These are phyloP conservation scores for Candida frijolesensis DNA, from an alignment of 1,139 yeast genomes.

Conservation along the genomic window DNA sequence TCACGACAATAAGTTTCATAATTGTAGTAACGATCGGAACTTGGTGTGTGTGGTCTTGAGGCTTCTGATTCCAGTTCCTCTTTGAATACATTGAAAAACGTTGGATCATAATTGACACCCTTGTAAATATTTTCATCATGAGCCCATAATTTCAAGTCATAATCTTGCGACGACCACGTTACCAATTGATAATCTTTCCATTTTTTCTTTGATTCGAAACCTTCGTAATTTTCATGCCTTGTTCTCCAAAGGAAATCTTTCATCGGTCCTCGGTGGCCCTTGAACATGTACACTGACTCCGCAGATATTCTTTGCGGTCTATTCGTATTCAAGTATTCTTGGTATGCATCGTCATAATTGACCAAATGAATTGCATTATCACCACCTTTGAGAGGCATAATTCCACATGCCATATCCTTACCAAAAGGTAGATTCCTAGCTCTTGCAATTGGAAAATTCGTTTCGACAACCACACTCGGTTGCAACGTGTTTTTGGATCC, in stretches of 20 bases:
- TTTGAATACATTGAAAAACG: constrained; percentile 32
- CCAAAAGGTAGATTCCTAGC: constrained; percentile 93
- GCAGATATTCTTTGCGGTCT: constrained; percentile 30
- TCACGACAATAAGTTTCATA: constrained; percentile 43
- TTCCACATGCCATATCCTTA: constrained; percentile 68
- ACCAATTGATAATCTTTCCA: constrained; percentile 87
- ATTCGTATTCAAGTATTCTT: constrained; percentile 29
- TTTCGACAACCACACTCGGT: constrained; percentile 63
- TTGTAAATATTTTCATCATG: constrained; percentile 60
- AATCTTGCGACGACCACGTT: constrained; percentile 87
- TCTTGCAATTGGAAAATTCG: constrained; percentile 85
- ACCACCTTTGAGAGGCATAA: constrained; percentile 92
- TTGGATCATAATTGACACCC: constrained; percentile 56
- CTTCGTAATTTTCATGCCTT: constrained; percentile 42
- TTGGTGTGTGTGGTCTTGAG: constrained; percentile 12
- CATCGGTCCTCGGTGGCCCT: constrained; percentile 83
- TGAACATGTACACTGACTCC: constrained; percentile 60
- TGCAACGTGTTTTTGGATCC: constrained; percentile 14
- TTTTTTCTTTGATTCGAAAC: constrained; percentile 46
- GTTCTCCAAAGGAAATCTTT: constrained; percentile 88
- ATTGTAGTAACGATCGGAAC: constrained; percentile 16
- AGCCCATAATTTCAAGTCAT: constrained; percentile 84
- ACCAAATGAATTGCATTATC: constrained; percentile 70
- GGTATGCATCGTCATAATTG: constrained; percentile 53
- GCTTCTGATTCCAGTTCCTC: constrained; percentile 23